phyloP scores from a whole-genome alignment of 2,329 filamentous ascomycete species.

The Pseudogymnoascus sp. region DNA sequence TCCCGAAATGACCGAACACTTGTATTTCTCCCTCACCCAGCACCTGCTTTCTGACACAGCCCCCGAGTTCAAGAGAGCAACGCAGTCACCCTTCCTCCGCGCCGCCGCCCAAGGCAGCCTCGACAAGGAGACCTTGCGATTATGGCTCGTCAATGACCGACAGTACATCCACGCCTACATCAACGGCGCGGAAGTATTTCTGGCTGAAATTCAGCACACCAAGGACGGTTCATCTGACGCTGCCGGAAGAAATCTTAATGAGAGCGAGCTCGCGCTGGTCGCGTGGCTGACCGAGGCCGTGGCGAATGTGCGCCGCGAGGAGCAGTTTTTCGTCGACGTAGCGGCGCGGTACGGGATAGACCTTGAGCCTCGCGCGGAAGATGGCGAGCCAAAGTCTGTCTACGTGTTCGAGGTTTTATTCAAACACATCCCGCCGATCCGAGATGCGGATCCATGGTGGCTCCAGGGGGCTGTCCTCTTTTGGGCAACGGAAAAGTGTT shows the following conservation, averaged over 20 bases:
- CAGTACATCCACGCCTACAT: constrained; percentile 65
- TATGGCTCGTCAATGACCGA: constrained; percentile 64
- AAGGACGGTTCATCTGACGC: constrained; percentile 29
- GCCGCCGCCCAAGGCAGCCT: constrained; percentile 55
- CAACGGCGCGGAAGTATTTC: constrained; percentile 54
- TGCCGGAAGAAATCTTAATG: constrained; percentile 24
- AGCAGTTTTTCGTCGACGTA: constrained; percentile 58
- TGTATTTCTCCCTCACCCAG: constrained; percentile 40
- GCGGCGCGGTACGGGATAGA: constrained; percentile 50
- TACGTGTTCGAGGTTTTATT: constrained; percentile 40
- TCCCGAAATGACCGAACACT: constrained; percentile 3
- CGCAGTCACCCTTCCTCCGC: constrained; percentile 57
- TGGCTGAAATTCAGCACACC: constrained; percentile 50
- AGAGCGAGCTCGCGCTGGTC: constrained; percentile 46
- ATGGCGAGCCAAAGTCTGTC: constrained; percentile 31
- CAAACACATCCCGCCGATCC: constrained; percentile 35
- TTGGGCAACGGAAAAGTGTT: constrained; percentile 65
- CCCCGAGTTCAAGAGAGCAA: constrained; percentile 44
- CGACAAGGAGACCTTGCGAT: constrained; percentile 44
- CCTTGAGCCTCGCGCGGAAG: constrained; percentile 26
- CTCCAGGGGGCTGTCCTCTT: constrained; percentile 65
- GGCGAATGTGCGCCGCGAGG: constrained; percentile 57
- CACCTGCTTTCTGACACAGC: constrained; percentile 43
- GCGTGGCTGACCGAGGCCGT: constrained; percentile 56
- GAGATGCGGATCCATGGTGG: constrained; percentile 9